Evolutionary conservation across 2,329 filamentous ascomycete species (phyloP).

Genomic region (Pyrenochaeta sp.): DNA sequence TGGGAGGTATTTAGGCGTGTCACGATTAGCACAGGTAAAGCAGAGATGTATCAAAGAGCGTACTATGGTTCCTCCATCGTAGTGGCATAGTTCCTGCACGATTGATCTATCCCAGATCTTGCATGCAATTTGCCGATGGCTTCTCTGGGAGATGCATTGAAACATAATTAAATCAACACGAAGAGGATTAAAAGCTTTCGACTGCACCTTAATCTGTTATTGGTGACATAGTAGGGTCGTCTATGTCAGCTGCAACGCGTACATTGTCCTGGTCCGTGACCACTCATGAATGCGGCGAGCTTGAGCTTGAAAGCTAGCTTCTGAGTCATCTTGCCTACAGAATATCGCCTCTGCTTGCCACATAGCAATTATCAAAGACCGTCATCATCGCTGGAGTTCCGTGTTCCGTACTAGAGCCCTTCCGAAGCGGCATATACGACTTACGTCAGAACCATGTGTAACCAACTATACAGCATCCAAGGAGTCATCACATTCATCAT

Average conservation of each 20-base stretch:
- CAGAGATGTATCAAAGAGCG: too few species aligned
- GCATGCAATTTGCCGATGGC: too few species aligned
- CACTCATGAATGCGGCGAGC: neutral
- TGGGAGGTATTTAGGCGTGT: too few species aligned
- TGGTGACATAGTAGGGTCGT: neutral
- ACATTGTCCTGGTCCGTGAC: neutral
- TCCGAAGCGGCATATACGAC: neutral
- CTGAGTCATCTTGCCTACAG: neutral
- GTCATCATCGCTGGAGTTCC: neutral
- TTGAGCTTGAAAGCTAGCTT: neutral
- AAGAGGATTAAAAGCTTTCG: too few species aligned
- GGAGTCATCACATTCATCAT: neutral
- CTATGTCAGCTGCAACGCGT: neutral
- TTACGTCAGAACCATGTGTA: conserved; percentile 2
- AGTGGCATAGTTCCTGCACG: too few species aligned
- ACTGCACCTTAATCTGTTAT: too few species aligned
- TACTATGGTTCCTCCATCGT: too few species aligned
- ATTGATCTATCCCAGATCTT: too few species aligned
- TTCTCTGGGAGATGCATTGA: too few species aligned
- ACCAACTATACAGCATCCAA: neutral
- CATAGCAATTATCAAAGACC: neutral
- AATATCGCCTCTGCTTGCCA: neutral
- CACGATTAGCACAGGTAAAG: too few species aligned
- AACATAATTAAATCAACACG: too few species aligned
- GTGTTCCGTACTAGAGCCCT: neutral